These are phyloP conservation scores for Caryopteris hybrid DNA, from an alignment of 305 asterid species.

Conservation along the genomic window DNA sequence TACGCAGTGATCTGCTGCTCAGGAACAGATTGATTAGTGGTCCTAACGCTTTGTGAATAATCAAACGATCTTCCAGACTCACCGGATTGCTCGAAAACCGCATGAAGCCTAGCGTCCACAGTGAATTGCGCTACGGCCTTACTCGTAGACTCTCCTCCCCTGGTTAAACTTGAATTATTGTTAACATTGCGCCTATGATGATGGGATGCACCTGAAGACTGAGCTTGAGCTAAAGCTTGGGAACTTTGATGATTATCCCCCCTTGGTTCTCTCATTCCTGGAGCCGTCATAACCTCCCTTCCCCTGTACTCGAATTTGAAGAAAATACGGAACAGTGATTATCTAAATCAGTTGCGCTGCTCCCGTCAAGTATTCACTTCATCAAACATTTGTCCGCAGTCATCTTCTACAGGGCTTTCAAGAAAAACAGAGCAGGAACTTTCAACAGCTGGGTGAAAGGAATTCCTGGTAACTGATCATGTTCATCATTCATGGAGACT, in stretches of 20 bases:
- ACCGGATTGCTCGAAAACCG: slow-evolving; percentile 83
- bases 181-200: slow-evolving; percentile 23
- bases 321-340: neutral
- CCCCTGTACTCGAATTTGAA: neutral
- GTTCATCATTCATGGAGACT: neutral
- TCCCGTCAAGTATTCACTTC: slow-evolving; percentile 14
- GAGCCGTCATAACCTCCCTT: slow-evolving; percentile 36
- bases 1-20: slow-evolving; percentile 82
- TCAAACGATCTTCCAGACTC: slow-evolving; percentile 81
- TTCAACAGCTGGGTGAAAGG: neutral
- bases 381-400: slow-evolving; percentile 9
- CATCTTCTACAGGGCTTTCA: neutral
- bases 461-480: slow-evolving; percentile 10
- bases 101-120: slow-evolving; percentile 73
- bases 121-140: slow-evolving; percentile 82
- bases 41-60: slow-evolving; percentile 63
- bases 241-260: slow-evolving; percentile 19
- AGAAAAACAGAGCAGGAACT: neutral
- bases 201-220: slow-evolving; percentile 47
- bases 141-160: slow-evolving; percentile 39
- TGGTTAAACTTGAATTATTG: slow-evolving; percentile 8
- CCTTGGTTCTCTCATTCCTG: slow-evolving; percentile 44
- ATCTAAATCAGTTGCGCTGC: neutral
- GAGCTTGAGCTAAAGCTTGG: slow-evolving; percentile 32
- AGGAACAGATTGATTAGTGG: slow-evolving; percentile 45